phyloP scores from a whole-genome alignment of 2,329 filamentous ascomycete species.

The Immersiporthe knoxdaviesiana region DNA sequence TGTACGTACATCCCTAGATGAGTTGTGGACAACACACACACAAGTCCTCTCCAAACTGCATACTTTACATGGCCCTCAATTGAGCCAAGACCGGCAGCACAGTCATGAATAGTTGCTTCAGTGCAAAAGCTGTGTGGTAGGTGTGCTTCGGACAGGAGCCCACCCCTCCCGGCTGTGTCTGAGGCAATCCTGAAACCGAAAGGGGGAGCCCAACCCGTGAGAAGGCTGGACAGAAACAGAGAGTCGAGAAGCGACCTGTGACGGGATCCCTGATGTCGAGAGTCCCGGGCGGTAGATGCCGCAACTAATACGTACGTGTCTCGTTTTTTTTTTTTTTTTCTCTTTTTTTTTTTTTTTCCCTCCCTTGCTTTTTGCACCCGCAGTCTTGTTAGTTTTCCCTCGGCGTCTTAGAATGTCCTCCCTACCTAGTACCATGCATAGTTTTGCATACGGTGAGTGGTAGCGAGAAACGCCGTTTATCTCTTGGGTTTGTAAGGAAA shows the following conservation, averaged over 20 bases:
- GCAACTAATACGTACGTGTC: background rate
- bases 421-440: background rate
- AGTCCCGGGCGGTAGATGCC: background rate
- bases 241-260: constrained; percentile 18
- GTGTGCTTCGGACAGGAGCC: background rate
- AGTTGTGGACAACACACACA: background rate
- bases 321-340: background rate
- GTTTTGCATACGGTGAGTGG: background rate
- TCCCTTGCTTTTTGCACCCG: background rate
- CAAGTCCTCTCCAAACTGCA: background rate
- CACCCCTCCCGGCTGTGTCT: constrained; percentile 33
- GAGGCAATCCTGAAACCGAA: constrained; percentile 50
- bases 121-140: background rate
- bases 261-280: constrained; percentile 15
- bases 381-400: background rate
- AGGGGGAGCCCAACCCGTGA: constrained; percentile 23
- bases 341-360: background rate
- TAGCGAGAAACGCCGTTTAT: background rate
- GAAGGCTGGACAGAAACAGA: constrained; percentile 10
- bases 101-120: background rate
- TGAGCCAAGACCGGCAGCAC: background rate
- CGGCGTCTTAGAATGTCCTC: background rate
- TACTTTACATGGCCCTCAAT: background rate
- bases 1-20: too few species aligned
- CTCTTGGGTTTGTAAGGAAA: background rate